Percentiles rank a stretch among this genome's conserved stretches.
Conservation (phyloP, 192 early-diverging fungal genomes). For the Coemansia sp. region DNA sequence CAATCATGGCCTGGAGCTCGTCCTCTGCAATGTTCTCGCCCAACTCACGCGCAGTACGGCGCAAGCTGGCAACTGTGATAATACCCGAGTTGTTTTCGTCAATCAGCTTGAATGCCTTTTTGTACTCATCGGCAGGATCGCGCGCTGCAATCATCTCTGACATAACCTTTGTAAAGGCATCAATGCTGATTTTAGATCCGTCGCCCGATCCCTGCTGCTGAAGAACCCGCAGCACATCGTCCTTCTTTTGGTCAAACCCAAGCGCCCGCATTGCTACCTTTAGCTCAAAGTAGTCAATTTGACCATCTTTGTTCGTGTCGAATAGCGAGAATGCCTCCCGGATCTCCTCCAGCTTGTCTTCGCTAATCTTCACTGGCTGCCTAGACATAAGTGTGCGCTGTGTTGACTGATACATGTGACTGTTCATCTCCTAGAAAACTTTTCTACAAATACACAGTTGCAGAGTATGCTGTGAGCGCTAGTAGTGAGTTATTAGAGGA, state of each 20-base stretch:
- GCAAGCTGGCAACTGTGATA: constrained; percentile 66
- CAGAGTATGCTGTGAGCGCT: neutral
- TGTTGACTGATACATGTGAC: constrained; percentile 12
- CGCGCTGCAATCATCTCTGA: constrained; percentile 65
- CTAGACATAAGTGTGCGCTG: constrained; percentile 9
- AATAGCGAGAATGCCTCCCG: constrained; percentile 63
- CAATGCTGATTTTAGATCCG: constrained; percentile 59
- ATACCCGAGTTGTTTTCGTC: constrained; percentile 68
- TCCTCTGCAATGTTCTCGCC: constrained; percentile 80
- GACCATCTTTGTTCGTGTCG: constrained; percentile 67
- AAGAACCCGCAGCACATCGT: constrained; percentile 73
- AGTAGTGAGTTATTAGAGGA: neutral
- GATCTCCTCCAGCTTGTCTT: constrained; percentile 71
- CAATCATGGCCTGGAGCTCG: constrained; percentile 84
- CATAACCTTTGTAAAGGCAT: constrained; percentile 73
- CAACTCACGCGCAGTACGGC: constrained; percentile 76
- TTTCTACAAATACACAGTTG: neutral
- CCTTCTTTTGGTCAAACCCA: constrained; percentile 82
- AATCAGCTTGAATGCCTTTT: constrained; percentile 77
- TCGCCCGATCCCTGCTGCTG: constrained; percentile 60
- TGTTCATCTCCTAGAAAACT: constrained; percentile 19
- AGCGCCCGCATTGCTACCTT: constrained; percentile 85
- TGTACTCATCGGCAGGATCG: constrained; percentile 80
- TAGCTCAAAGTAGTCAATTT: constrained; percentile 79
- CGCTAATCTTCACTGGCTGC: constrained; percentile 50